These are phyloP conservation scores for Lasiosphaeria ovina DNA, from an alignment of 495 filamentous ascomycete species.

Conservation along the genomic window DNA sequence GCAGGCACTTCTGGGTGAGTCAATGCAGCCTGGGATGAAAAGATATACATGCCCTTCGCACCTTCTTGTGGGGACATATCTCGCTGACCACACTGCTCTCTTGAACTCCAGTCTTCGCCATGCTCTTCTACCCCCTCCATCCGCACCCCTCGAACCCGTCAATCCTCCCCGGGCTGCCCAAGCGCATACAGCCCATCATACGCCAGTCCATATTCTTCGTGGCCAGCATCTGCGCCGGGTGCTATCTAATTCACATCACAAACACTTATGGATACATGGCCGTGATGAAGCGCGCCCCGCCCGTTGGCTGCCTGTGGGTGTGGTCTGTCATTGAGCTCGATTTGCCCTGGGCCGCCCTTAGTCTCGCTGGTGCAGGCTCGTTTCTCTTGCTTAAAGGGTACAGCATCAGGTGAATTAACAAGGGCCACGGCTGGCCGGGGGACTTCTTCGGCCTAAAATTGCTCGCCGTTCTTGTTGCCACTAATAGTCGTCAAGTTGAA, in stretches of 20 bases:
- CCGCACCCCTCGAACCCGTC: constrained; percentile 45
- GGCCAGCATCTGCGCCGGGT: constrained; percentile 57
- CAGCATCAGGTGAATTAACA: constrained; percentile 32
- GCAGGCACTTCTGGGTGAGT: constrained; percentile 51
- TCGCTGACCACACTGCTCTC: constrained; percentile 8
- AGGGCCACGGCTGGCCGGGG: too few species aligned
- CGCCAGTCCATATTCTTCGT: constrained; percentile 62
- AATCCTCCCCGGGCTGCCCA: constrained; percentile 44
- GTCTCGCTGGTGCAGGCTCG: constrained; percentile 54
- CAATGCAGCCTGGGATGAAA: neutral
- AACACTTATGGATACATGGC: constrained; percentile 78
- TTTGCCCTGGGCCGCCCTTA: constrained; percentile 62
- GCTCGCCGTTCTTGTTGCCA: neutral
- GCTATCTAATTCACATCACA: constrained; percentile 74
- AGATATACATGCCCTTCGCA: neutral
- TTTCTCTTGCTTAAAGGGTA: constrained; percentile 78
- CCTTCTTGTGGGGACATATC: neutral
- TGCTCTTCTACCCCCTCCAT: constrained; percentile 61
- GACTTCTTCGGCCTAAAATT: neutral
- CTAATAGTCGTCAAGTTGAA: neutral
- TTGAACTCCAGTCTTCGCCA: constrained; percentile 51
- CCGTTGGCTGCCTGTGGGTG: constrained; percentile 88
- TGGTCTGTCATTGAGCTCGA: constrained; percentile 89
- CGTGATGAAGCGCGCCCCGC: constrained; percentile 88
- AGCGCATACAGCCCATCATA: constrained; percentile 43